Evolutionary conservation across 1,139 yeast species (phyloP).

Genomic region (Casaregolazyma suthepensis): DNA sequence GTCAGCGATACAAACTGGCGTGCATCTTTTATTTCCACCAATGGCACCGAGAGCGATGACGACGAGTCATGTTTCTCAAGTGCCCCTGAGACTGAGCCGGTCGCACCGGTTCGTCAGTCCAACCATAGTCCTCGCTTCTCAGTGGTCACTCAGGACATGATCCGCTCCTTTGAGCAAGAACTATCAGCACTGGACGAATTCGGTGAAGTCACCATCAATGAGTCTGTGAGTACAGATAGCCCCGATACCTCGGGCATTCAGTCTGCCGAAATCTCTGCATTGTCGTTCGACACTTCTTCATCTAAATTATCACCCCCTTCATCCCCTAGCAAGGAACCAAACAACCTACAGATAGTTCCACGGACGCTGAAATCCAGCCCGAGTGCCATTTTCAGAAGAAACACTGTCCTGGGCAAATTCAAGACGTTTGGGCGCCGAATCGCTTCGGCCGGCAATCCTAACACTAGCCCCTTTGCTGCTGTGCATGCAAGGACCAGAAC

Average conservation of each 20-base stretch:
- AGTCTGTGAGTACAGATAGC: background rate
- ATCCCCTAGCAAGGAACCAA: background rate
- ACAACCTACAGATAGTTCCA: background rate
- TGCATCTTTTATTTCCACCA: background rate
- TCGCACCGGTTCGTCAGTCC: background rate
- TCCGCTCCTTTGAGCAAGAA: conserved; percentile 8
- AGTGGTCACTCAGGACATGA: conserved; percentile 1
- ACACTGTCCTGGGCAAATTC: conserved; percentile 5
- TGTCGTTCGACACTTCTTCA: conserved; percentile 4
- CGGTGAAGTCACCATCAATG: conserved; percentile 3
- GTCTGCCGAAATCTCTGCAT: background rate
- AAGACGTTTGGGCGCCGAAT: conserved; percentile 5
- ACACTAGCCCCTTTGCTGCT: background rate
- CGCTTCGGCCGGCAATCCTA: conserved; percentile 4
- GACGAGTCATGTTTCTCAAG: background rate
- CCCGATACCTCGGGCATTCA: background rate
- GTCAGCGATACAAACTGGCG: background rate
- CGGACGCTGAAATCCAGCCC: background rate
- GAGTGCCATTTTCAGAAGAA: conserved; percentile 2
- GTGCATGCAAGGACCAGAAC: conserved; percentile 3
- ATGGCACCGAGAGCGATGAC: background rate
- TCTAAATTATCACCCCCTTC: background rate
- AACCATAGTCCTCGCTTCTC: background rate
- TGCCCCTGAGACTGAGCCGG: background rate
- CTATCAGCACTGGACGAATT: conserved; percentile 7